A percentile compares a stretch with the other conserved stretches of the same genome.
phyloP scores from a whole-genome alignment of 345 rosid species.

The Brassica juncea region DNA sequence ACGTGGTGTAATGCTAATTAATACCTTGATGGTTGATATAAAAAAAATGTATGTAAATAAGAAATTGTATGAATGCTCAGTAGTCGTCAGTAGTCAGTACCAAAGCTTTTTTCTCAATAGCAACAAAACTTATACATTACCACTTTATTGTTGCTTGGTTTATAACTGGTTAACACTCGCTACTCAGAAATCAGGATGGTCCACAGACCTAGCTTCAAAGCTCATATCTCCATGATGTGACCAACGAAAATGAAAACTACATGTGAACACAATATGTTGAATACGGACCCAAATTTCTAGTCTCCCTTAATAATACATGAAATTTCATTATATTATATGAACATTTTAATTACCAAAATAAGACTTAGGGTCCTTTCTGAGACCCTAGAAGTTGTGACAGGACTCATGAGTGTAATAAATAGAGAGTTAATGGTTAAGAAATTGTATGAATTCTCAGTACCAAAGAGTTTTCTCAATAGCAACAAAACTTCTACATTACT shows the following conservation, averaged over 20 bases:
- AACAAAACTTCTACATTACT: not conserved
- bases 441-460: not conserved
- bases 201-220: conserved; percentile 4
- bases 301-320: not conserved
- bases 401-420: too few species aligned
- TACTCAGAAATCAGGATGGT: not conserved
- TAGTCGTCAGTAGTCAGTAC: too few species aligned
- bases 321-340: not conserved
- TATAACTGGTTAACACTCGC: not conserved
- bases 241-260: not conserved
- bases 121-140: not conserved
- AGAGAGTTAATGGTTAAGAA: not conserved
- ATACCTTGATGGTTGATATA: too few species aligned
- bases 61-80: too few species aligned
- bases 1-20: too few species aligned
- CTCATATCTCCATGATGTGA: conserved; percentile 3
- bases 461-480: not conserved
- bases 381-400: not conserved
- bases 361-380: not conserved
- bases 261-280: not conserved
- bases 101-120: too few species aligned
- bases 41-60: too few species aligned
- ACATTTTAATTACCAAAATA: not conserved
- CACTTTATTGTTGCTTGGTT: not conserved
- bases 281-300: not conserved